A percentile compares a stretch with the other conserved stretches of the same genome.
These are phyloP conservation scores for Starmera stellimalicola DNA, from an alignment of 1,139 yeast species.

Conservation along the genomic window DNA sequence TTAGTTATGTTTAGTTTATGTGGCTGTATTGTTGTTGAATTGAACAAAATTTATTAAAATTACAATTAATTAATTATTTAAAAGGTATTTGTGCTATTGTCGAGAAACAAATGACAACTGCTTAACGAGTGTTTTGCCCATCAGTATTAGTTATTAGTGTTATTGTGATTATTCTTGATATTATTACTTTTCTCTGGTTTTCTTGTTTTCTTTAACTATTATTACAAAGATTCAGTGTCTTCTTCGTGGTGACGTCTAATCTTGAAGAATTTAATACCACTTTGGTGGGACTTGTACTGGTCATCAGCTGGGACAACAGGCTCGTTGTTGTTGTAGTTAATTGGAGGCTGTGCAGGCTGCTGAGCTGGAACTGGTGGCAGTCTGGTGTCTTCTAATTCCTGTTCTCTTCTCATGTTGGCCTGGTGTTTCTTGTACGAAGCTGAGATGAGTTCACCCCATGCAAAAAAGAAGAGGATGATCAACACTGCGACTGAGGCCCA, in stretches of 20 bases:
- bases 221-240: slow-evolving; percentile 45
- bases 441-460: slow-evolving; percentile 44
- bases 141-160: too few relatives aligned
- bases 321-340: slow-evolving; percentile 14
- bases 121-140: too few relatives aligned
- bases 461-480: slow-evolving; percentile 41
- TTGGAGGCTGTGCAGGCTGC: slow-evolving; percentile 9
- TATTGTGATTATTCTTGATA: too few relatives aligned
- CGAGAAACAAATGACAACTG: too few relatives aligned
- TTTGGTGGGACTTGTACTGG: slow-evolving; percentile 28
- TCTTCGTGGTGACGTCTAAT: slow-evolving; percentile 54
- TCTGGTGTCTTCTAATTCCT: slow-evolving; percentile 11
- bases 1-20: too few relatives aligned
- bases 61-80: too few relatives aligned
- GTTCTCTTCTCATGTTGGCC: slow-evolving; percentile 16
- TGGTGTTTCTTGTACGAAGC: slow-evolving; percentile 24
- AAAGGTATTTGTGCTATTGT: too few relatives aligned
- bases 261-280: slow-evolving; percentile 73
- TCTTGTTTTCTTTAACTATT: background rate
- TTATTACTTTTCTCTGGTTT: too few relatives aligned
- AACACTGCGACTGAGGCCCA: slow-evolving; percentile 62
- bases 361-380: slow-evolving; percentile 9
- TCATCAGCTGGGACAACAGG: slow-evolving; percentile 19
- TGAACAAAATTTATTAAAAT: too few relatives aligned
- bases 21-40: too few relatives aligned